phyloP scores from a whole-genome alignment of 2,329 filamentous ascomycete genomes.

The Cladosporium oxysporum region DNA sequence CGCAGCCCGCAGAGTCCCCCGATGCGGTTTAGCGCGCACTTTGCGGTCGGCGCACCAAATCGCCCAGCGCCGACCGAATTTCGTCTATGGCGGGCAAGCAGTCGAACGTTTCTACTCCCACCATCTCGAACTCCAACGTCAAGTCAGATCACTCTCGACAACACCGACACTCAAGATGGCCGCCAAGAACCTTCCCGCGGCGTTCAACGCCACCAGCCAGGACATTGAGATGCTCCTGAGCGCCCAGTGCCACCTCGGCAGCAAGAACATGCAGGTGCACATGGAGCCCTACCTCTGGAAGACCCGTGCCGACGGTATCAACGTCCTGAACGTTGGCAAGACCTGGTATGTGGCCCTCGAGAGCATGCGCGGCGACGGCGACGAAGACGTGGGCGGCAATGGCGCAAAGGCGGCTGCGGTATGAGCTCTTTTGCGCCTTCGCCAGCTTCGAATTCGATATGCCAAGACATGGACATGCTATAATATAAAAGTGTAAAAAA shows the following conservation, averaged over 20 bases:
- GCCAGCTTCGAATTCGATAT: not conserved
- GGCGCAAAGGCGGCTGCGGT: not conserved
- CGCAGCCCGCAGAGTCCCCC: not conserved
- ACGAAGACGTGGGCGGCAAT: not conserved
- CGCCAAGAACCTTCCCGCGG: conserved; percentile 86
- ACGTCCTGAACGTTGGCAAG: conserved; percentile 99
- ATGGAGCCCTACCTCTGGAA: conserved; percentile 99
- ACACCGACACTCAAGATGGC: conserved; percentile 71
- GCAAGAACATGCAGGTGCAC: conserved; percentile 99
- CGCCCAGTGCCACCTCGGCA: conserved; percentile 93
- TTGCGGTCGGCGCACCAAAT: conserved; percentile 20
- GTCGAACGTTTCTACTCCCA: conserved; percentile 2
- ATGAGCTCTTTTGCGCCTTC: conserved; percentile 10
- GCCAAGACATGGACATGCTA: conserved; percentile 9
- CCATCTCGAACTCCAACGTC: conserved; percentile 20
- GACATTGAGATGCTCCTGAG: conserved; percentile 99
- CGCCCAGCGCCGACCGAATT: conserved; percentile 17
- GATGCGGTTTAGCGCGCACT: conserved; percentile 14
- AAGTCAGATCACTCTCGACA: conserved; percentile 38
- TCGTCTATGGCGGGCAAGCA: conserved; percentile 7
- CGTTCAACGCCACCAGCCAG: conserved; percentile 95
- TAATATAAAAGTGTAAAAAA: not conserved
- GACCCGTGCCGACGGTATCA: conserved; percentile 97
- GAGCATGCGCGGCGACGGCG: conserved; percentile 10
- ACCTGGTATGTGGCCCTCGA: conserved; percentile 72